Evolutionary conservation across 441 rosid species (phyloP).

Genomic region (Macaranga tanarius): DNA sequence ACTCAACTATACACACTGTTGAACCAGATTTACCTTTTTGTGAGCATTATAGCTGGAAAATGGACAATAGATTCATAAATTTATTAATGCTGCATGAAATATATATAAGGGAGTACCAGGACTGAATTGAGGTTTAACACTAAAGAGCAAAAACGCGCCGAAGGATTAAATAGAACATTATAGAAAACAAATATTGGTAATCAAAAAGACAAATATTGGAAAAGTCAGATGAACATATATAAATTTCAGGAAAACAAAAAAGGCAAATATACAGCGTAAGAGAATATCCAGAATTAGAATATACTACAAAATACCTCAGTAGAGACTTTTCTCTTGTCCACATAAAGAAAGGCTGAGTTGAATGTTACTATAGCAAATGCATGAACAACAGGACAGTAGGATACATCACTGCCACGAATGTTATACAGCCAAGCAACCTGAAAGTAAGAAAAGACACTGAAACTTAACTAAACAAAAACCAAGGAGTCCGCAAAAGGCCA

Average conservation of each 20-base stretch:
- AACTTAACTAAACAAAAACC: slow-evolving; percentile 5
- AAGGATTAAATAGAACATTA: background rate
- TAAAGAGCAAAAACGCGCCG: slow-evolving; percentile 1
- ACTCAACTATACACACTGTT: background rate
- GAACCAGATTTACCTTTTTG: background rate
- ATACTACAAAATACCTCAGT: slow-evolving; percentile 45
- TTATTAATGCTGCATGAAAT: background rate
- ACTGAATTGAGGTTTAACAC: background rate
- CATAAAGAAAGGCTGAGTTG: slow-evolving; percentile 70
- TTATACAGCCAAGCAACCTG: slow-evolving; percentile 99
- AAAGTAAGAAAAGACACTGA: slow-evolving; percentile 20
- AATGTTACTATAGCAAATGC: slow-evolving; percentile 82
- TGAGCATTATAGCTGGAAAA: slow-evolving; percentile 4
- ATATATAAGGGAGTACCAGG: background rate
- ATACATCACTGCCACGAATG: slow-evolving; percentile 89
- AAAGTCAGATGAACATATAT: background rate
- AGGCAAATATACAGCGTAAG: background rate
- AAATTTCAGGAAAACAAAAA: background rate
- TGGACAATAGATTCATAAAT: slow-evolving; percentile 2
- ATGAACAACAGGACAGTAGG: slow-evolving; percentile 92
- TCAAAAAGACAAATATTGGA: background rate
- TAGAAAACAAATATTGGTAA: background rate
- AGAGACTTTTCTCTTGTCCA: slow-evolving; percentile 76
- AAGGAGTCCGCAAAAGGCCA: background rate
- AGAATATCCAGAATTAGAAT: slow-evolving; percentile 6